A percentile compares a stretch with the other conserved stretches of the same genome.
phyloP scores from a whole-genome alignment of 2,329 filamentous ascomycete species.

The Tolypocladium guangdongense region DNA sequence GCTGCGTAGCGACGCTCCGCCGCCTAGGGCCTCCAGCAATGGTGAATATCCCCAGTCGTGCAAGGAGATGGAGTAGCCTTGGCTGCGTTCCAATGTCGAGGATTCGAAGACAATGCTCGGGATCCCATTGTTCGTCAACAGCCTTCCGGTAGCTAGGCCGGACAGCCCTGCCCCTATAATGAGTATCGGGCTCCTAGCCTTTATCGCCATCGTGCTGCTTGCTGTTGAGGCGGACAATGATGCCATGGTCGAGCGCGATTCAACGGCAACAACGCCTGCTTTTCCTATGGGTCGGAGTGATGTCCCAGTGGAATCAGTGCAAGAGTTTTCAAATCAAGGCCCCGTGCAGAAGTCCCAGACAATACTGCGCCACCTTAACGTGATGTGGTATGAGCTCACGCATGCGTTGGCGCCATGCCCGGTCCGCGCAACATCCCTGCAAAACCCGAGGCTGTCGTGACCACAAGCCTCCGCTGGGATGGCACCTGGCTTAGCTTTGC shows the following conservation, averaged over 20 bases:
- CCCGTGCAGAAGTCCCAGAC: no score
- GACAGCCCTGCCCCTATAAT: neutral
- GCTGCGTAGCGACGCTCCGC: neutral
- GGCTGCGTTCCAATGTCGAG: neutral
- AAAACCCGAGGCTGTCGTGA: neutral
- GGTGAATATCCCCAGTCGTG: neutral
- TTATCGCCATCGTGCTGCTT: neutral
- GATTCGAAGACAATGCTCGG: neutral
- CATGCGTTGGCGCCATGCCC: neutral
- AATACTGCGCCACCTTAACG: no score
- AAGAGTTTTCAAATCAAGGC: no score
- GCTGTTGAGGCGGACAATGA: no score
- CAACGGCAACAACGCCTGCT: no score
- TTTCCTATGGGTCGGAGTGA: no score
- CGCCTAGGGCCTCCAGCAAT: neutral
- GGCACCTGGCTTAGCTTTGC: no score
- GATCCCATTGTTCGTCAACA: neutral
- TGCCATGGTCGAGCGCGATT: no score
- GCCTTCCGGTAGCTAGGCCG: neutral
- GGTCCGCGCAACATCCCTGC: neutral
- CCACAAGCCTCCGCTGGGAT: no score
- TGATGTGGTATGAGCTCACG: neutral
- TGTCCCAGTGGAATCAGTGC: no score
- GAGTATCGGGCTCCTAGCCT: neutral
- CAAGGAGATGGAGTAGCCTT: neutral